Conservation (phyloP, 495 filamentous ascomycete genomes). For the Penicillium antarcticum region DNA sequence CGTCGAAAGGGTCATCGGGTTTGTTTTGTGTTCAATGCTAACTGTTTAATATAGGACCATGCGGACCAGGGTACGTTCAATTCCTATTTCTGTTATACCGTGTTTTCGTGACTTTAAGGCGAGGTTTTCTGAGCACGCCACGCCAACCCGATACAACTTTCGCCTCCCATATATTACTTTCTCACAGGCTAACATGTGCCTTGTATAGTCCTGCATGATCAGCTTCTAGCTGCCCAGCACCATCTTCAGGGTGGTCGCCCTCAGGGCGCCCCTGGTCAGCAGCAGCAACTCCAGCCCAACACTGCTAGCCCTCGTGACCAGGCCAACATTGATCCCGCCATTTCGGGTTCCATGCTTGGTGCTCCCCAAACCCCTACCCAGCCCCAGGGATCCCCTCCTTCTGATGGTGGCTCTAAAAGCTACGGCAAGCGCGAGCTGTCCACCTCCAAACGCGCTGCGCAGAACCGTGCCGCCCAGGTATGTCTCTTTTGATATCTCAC, state of each 20-base stretch:
- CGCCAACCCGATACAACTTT: neutral
- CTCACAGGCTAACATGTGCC: conserved; percentile 15
- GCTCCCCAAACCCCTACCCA: conserved; percentile 38
- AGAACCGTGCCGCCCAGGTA: conserved; percentile 97
- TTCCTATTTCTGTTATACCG: neutral
- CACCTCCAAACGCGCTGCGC: conserved; percentile 91
- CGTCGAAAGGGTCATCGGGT: neutral
- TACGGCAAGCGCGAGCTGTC: conserved; percentile 84
- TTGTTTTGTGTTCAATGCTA: conserved; percentile 7
- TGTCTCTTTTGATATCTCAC: conserved; percentile 17
- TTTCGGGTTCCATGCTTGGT: conserved; percentile 44
- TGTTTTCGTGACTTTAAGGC: neutral
- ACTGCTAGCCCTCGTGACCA: conserved; percentile 45
- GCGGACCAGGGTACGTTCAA: conserved; percentile 49
- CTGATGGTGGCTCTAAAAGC: conserved; percentile 42
- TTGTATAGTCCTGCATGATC: conserved; percentile 50
- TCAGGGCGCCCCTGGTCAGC: conserved; percentile 31
- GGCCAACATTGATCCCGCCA: conserved; percentile 52
- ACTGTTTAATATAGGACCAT: conserved; percentile 38
- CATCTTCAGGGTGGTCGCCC: conserved; percentile 39
- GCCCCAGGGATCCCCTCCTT: conserved; percentile 27
- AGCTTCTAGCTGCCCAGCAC: conserved; percentile 49
- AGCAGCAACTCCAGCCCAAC: conserved; percentile 42
- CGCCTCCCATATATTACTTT: neutral
- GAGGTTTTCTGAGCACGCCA: neutral